phyloP scores from a whole-genome alignment of 768 basidiomycete species.

The Tulasnella sp. region DNA sequence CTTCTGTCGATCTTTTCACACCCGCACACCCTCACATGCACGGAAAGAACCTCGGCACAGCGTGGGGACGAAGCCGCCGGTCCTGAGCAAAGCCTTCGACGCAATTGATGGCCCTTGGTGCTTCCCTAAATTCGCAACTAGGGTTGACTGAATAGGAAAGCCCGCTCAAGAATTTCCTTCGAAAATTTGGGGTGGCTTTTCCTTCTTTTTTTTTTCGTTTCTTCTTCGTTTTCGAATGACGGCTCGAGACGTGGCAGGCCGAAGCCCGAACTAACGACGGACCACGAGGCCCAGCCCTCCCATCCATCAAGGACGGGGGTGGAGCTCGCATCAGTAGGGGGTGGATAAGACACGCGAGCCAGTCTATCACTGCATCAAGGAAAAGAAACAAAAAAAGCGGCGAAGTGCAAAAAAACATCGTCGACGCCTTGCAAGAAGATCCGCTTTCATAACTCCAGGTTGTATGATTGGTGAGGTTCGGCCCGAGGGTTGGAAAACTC shows the following conservation, averaged over 20 bases:
- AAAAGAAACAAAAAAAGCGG: background rate
- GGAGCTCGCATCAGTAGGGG: background rate
- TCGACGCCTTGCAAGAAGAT: background rate
- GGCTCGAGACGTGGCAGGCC: background rate
- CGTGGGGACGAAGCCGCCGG: background rate
- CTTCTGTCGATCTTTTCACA: background rate
- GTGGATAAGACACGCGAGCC: no score
- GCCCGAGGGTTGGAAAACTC: no score
- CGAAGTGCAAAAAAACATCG: background rate
- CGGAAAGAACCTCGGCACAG: background rate
- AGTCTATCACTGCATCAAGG: background rate
- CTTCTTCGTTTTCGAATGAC: background rate
- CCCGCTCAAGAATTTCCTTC: background rate
- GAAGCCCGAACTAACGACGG: background rate
- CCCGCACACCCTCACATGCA: background rate
- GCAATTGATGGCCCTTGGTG: background rate
- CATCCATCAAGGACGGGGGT: background rate
- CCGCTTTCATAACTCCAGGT: background rate
- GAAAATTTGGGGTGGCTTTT: background rate
- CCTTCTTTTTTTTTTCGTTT: no score
- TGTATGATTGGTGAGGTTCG: background rate
- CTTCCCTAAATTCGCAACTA: background rate
- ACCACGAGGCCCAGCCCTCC: background rate
- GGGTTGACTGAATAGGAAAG: background rate
- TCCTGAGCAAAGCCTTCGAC: background rate